Percentiles rank a stretch among this genome's conserved stretches.
These are phyloP conservation scores for Dioscorea dumetorum DNA, from an alignment of 106 monocot genomes.

Conservation along the genomic window DNA sequence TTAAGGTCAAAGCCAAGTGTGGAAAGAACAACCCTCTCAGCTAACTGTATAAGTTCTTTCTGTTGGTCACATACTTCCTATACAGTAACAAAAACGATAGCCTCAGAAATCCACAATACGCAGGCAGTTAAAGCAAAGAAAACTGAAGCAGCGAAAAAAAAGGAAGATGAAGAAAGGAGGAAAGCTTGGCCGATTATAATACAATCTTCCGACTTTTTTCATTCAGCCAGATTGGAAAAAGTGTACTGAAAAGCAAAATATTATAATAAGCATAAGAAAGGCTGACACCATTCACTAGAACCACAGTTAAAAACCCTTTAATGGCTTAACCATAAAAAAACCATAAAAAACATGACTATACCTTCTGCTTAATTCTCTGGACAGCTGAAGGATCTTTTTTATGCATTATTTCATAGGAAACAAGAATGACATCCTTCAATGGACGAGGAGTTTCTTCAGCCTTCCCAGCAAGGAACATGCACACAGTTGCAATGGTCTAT, in stretches of 20 bases:
- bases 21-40: slow-evolving; percentile 37
- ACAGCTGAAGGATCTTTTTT: slow-evolving; percentile 14
- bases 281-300: too few species aligned
- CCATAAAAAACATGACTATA: not conserved
- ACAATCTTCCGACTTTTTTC: too few species aligned
- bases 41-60: slow-evolving; percentile 34
- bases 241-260: too few species aligned
- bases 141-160: too few species aligned
- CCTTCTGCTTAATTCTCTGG: slow-evolving; percentile 20
- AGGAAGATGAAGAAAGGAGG: too few species aligned
- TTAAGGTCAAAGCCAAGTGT: slow-evolving; percentile 47
- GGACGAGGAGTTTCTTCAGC: slow-evolving; percentile 21
- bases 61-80: slow-evolving; percentile 55
- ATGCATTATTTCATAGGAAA: slow-evolving; percentile 18
- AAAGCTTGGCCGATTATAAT: too few species aligned
- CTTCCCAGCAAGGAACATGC: slow-evolving; percentile 24
- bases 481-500: slow-evolving; percentile 21
- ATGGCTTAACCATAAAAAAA: too few species aligned
- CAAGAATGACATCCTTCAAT: slow-evolving; percentile 19
- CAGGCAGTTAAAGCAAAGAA: too few species aligned
- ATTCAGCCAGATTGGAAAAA: too few species aligned
- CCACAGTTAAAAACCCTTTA: too few species aligned
- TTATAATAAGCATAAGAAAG: too few species aligned
- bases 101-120: not conserved
- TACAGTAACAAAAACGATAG: not conserved